Evolutionary conservation across 1,284 basidiomycete species (phyloP).

Genomic region (Meira nashicola): DNA sequence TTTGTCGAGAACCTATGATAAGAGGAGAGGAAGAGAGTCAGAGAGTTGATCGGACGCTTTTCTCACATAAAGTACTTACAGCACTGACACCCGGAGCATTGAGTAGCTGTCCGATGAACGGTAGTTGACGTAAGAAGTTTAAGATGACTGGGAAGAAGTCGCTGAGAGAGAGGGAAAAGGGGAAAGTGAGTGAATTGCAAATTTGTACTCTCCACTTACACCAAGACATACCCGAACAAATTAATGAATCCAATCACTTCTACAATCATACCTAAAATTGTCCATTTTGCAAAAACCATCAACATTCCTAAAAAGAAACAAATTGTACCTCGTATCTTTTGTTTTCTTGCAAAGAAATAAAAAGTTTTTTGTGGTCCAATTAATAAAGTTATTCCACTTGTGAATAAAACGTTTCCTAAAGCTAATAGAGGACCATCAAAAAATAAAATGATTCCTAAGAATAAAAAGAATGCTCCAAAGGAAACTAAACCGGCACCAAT

Average conservation of each 20-base stretch:
- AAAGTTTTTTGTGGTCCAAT: conserved; percentile 70
- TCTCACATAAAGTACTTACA: conserved; percentile 39
- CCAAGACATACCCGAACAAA: conserved; percentile 79
- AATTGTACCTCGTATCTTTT: conserved; percentile 82
- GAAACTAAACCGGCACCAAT: conserved; percentile 80
- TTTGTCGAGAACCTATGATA: conserved; percentile 52
- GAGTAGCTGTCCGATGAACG: conserved; percentile 80
- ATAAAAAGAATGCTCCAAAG: conserved; percentile 93
- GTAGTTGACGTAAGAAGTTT: conserved; percentile 89
- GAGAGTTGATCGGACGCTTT: background rate
- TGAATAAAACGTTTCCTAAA: conserved; percentile 68
- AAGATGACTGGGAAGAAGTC: conserved; percentile 99
- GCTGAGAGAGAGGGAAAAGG: conserved; percentile 57
- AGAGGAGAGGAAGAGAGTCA: background rate
- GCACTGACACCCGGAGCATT: conserved; percentile 64
- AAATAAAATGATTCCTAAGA: conserved; percentile 89
- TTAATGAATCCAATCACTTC: conserved; percentile 83
- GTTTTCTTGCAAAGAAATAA: conserved; percentile 92
- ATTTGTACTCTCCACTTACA: background rate
- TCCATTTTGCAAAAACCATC: conserved; percentile 79
- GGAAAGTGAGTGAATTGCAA: background rate
- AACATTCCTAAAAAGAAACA: conserved; percentile 52
- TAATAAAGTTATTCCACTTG: conserved; percentile 48
- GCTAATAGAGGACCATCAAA: conserved; percentile 96
- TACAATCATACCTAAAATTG: conserved; percentile 84